Evolutionary conservation across 2,329 filamentous ascomycete species (phyloP).

Genomic region (Scedosporium aurantiacum): DNA sequence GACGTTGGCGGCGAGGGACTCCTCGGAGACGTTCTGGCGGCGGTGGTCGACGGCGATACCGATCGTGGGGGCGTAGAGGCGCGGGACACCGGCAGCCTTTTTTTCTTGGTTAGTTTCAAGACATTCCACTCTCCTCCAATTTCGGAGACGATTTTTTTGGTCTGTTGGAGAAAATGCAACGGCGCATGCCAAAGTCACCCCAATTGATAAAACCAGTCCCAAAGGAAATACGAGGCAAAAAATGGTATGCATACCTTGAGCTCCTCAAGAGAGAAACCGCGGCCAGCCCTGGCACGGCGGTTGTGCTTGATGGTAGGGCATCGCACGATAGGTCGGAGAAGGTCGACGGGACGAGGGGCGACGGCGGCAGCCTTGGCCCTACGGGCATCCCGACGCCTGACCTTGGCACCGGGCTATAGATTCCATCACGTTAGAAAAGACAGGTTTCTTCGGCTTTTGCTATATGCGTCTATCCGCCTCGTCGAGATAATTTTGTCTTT

Average conservation of each 20-base stretch:
- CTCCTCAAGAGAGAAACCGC: slow-evolving; percentile 95
- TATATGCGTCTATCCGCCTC: not conserved
- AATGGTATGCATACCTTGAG: slow-evolving; percentile 65
- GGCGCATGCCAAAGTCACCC: not conserved
- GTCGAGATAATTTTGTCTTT: not conserved
- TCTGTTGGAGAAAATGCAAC: no score
- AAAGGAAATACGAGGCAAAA: not conserved
- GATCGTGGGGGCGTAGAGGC: slow-evolving; percentile 88
- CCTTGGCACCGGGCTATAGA: slow-evolving; percentile 83
- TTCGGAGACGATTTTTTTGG: no score
- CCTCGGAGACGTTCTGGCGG: slow-evolving; percentile 94
- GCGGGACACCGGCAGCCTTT: slow-evolving; percentile 89
- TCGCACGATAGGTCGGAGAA: slow-evolving; percentile 89
- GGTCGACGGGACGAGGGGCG: slow-evolving; percentile 94
- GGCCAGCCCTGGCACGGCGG: slow-evolving; percentile 89
- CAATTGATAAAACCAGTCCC: not conserved
- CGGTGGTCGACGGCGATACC: slow-evolving; percentile 94
- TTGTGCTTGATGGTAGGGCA: slow-evolving; percentile 99
- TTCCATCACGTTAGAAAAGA: slow-evolving; percentile 13
- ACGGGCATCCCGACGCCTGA: slow-evolving; percentile 80
- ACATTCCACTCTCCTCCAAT: not conserved
- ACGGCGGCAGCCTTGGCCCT: slow-evolving; percentile 89
- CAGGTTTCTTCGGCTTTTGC: slow-evolving; percentile 5
- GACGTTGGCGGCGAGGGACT: slow-evolving; percentile 89
- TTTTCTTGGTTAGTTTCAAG: not conserved